A percentile compares a stretch with the other conserved stretches of the same genome.
phyloP scores from a whole-genome alignment of 2,329 filamentous ascomycete species.

The Neonectria coccinea region DNA sequence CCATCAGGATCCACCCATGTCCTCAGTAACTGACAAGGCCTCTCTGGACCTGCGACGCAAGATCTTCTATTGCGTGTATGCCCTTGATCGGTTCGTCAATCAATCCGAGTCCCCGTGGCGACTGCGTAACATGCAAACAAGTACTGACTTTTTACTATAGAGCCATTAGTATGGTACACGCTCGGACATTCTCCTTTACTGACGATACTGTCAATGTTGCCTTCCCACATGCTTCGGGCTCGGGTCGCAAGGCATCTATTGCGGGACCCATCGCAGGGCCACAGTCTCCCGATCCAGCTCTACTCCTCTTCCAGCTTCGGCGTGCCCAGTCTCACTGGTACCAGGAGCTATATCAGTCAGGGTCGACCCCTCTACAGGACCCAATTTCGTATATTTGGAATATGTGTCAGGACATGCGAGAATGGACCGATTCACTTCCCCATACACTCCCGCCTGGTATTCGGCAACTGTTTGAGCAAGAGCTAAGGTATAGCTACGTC shows the following conservation, averaged over 20 bases:
- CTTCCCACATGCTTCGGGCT: constrained; percentile 70
- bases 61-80: constrained; percentile 92
- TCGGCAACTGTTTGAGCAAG: constrained; percentile 84
- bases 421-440: constrained; percentile 85
- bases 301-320: constrained; percentile 85
- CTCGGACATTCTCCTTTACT: constrained; percentile 90
- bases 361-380: constrained; percentile 74
- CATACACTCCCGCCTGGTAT: constrained; percentile 72
- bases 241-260: constrained; percentile 57
- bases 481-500: constrained; percentile 90
- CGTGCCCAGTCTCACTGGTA: constrained; percentile 90
- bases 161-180: constrained; percentile 88
- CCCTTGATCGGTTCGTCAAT: constrained; percentile 79
- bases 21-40: constrained; percentile 73
- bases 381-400: constrained; percentile 80
- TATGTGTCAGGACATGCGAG: constrained; percentile 79
- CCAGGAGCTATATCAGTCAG: constrained; percentile 85
- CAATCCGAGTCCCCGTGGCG: neutral
- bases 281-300: constrained; percentile 74
- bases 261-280: constrained; percentile 57
- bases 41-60: constrained; percentile 82
- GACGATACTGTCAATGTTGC: constrained; percentile 87
- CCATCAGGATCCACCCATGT: constrained; percentile 87
- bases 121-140: neutral
- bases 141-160: constrained; percentile 57